These are phyloP conservation scores for Populus deltoides DNA, from an alignment of 345 rosid genomes.

Conservation along the genomic window DNA sequence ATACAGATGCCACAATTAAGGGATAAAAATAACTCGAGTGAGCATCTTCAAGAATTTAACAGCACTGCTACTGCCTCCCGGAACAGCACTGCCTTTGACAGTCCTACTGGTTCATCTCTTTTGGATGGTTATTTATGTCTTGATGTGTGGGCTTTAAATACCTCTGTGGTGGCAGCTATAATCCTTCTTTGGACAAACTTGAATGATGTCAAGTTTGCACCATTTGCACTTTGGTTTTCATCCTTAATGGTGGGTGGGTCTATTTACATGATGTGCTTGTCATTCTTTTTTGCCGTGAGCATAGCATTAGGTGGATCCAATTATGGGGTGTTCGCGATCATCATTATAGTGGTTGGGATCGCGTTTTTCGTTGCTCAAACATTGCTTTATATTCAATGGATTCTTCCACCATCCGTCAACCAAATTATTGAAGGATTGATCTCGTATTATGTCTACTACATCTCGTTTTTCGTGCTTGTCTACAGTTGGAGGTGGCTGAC, in stretches of 20 bases:
- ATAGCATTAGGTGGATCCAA: neutral
- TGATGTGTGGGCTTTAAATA: neutral
- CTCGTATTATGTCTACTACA: neutral
- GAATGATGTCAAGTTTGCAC: neutral
- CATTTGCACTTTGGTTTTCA: neutral
- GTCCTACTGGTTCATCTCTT: neutral
- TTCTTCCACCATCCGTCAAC: neutral
- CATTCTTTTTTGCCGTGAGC: neutral
- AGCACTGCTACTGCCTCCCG: neutral
- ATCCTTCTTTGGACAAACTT: neutral
- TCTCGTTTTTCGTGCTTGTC: neutral
- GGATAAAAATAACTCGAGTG: neutral
- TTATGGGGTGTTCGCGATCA: neutral
- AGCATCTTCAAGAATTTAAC: neutral
- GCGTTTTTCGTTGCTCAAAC: too few relatives aligned
- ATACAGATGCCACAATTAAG: neutral
- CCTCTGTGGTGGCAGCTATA: neutral
- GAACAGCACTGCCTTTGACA: neutral
- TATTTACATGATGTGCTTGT: conserved; percentile 4
- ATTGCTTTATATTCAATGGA: neutral
- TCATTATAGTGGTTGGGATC: neutral
- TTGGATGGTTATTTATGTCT: neutral
- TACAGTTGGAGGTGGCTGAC: neutral
- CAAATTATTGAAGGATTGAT: neutral
- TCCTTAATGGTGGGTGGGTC: neutral